These are phyloP conservation scores for Keqinozyma sinolaborantium DNA, from an alignment of 1,139 yeast species.

Conservation along the genomic window DNA sequence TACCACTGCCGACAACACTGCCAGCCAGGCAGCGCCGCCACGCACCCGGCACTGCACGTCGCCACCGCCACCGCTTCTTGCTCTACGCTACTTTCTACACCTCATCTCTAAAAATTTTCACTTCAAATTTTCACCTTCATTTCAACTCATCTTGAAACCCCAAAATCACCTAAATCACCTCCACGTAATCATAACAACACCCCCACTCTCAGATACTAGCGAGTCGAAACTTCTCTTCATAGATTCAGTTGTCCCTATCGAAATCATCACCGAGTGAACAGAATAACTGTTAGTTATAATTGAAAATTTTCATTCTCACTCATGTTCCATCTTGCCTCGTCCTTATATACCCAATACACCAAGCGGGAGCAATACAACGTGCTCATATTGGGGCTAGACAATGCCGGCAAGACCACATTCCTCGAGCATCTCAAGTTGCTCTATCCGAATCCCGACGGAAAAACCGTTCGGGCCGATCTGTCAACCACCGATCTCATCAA, in stretches of 20 bases:
- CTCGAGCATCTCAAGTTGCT: conserved; percentile 42
- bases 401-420: conserved; percentile 86
- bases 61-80: too few species aligned
- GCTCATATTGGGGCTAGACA: conserved; percentile 84
- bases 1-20: too few species aligned
- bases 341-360: conserved; percentile 45
- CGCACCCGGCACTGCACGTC: too few species aligned
- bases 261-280: conserved; percentile 9
- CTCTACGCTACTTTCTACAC: too few species aligned
- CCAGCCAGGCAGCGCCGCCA: too few species aligned
- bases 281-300: neutral
- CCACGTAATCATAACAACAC: too few species aligned
- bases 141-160: too few species aligned
- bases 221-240: conserved; percentile 12
- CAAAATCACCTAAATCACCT: too few species aligned
- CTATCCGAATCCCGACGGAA: conserved; percentile 25
- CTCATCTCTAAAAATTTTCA: too few species aligned
- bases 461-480: conserved; percentile 5
- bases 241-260: conserved; percentile 19
- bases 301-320: neutral
- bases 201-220: neutral
- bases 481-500: conserved; percentile 26
- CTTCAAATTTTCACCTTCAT: too few species aligned
- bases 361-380: conserved; percentile 52
- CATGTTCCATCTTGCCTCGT: conserved; percentile 47